Evolutionary conservation across 768 basidiomycete genomes (phyloP).

Genomic region (Lactifluus subvellereus): DNA sequence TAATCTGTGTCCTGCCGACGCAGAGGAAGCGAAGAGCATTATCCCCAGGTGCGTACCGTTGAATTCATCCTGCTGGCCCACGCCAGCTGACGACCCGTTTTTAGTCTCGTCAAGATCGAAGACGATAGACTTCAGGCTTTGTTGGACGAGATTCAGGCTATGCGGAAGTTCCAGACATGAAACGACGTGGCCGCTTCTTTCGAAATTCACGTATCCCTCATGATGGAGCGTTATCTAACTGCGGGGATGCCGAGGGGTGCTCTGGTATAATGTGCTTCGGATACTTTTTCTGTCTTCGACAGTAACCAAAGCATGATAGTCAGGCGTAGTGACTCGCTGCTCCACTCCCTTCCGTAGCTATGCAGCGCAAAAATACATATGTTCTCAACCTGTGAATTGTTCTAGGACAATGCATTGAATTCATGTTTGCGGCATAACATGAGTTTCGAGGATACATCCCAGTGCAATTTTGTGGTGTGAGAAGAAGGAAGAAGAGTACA

Average conservation of each 20-base stretch:
- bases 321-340: not conserved
- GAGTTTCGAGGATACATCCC: conserved; percentile 9
- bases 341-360: not conserved
- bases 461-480: conserved; percentile 7
- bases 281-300: not conserved
- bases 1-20: conserved; percentile 80
- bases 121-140: conserved; percentile 79
- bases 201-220: not conserved
- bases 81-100: not conserved
- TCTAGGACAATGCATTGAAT: not conserved
- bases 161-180: conserved; percentile 83
- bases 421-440: not conserved
- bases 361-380: not conserved
- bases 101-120: conserved; percentile 79
- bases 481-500: not conserved
- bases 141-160: conserved; percentile 83
- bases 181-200: not conserved
- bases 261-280: not conserved
- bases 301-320: not conserved
- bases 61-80: not conserved
- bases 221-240: not conserved
- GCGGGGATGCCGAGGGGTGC: not conserved
- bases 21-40: conserved; percentile 89
- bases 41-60: conserved; percentile 62
- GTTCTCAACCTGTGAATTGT: not conserved